A percentile compares a stretch with the other conserved stretches of the same genome.
These are phyloP conservation scores for Penicillium aurantiogriseum DNA, from an alignment of 2,329 filamentous ascomycete genomes.

Conservation along the genomic window DNA sequence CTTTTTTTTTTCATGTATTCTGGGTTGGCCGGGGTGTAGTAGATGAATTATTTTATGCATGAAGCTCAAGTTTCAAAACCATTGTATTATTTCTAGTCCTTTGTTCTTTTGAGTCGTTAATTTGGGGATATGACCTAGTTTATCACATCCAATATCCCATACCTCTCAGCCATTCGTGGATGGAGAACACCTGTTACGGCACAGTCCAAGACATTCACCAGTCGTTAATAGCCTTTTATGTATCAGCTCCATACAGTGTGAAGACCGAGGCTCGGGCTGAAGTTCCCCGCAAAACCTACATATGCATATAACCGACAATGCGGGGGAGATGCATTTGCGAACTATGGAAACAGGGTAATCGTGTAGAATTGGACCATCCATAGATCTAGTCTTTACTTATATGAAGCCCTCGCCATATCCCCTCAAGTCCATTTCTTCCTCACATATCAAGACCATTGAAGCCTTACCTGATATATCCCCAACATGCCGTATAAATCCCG, in stretches of 20 bases:
- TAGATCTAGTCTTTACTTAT: not conserved
- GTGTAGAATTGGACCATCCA: not conserved
- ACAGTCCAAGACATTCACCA: not conserved
- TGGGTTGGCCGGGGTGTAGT: constrained; percentile 19
- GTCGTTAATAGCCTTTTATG: not conserved
- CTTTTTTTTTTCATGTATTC: constrained; percentile 7
- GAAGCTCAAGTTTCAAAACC: constrained; percentile 2
- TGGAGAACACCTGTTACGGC: not conserved
- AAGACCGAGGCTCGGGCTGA: constrained; percentile 12
- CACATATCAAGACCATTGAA: not conserved
- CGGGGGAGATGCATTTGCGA: not conserved
- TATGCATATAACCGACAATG: not conserved
- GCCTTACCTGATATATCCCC: not conserved
- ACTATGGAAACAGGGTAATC: not conserved
- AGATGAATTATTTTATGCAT: constrained; percentile 14
- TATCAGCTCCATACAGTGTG: not conserved
- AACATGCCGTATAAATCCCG: constrained; percentile 53
- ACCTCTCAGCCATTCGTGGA: too few species aligned
- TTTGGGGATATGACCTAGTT: not conserved
- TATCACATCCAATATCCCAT: not conserved
- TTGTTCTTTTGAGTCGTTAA: not conserved
- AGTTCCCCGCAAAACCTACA: constrained; percentile 14
- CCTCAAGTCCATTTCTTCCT: not conserved
- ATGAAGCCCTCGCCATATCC: not conserved
- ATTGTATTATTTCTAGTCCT: not conserved